A percentile compares a stretch with the other conserved stretches of the same genome.
These are phyloP conservation scores for Kitagawia praeruptora DNA, from an alignment of 129 eudicot genomes.

Conservation along the genomic window DNA sequence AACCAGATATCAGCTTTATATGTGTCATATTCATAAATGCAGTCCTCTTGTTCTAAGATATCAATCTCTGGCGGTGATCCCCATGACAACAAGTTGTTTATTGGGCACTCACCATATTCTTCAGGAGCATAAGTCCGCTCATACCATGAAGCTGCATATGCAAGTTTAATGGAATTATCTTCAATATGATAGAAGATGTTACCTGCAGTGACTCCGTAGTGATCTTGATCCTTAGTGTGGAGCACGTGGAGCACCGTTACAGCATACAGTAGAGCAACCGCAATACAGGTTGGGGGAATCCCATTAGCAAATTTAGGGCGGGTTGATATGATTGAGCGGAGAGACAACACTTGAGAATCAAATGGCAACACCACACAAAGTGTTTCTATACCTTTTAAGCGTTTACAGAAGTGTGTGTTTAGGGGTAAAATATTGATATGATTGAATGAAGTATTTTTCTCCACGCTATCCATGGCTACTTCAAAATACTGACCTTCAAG, in stretches of 20 bases:
- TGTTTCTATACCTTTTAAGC: not conserved
- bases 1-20: not conserved
- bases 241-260: not conserved
- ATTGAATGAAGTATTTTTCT: not conserved
- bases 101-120: not conserved
- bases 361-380: not conserved
- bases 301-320: not conserved
- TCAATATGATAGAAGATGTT: slow-evolving; percentile 2
- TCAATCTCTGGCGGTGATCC: not conserved
- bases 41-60: not conserved
- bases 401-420: not conserved
- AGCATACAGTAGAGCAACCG: not conserved
- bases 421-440: not conserved
- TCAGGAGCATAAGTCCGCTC: not conserved
- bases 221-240: not conserved
- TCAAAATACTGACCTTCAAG: not conserved
- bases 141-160: not conserved
- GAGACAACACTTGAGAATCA: slow-evolving; percentile 1
- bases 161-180: not conserved
- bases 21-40: not conserved
- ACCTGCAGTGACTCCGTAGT: not conserved
- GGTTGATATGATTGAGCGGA: not conserved
- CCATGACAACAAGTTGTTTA: not conserved
- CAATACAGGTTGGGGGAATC: not conserved
- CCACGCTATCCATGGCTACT: not conserved